Percentiles rank a stretch among this genome's conserved stretches.
Evolutionary conservation across 2,329 filamentous ascomycete genomes (phyloP).

Genomic region (Scedosporium aurantiacum): DNA sequence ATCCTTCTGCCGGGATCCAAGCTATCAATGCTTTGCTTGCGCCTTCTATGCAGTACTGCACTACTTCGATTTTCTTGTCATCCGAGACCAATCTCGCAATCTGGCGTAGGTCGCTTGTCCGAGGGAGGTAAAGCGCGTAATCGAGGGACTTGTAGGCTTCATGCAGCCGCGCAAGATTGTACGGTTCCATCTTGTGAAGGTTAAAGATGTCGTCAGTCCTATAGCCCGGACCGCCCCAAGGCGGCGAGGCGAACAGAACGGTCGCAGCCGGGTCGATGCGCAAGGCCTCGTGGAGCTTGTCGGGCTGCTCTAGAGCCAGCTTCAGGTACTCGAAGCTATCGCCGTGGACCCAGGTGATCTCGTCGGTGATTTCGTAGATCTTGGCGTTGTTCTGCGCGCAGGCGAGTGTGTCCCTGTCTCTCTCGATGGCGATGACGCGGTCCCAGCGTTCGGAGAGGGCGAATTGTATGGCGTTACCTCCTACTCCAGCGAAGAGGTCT

Average conservation of each 20-base stretch:
- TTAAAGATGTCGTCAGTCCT: conserved; percentile 62
- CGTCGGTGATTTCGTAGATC: conserved; percentile 65
- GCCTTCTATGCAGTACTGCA: conserved; percentile 86
- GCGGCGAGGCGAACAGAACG: conserved; percentile 46
- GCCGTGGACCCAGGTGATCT: conserved; percentile 76
- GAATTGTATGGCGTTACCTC: conserved; percentile 93
- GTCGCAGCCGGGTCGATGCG: conserved; percentile 29
- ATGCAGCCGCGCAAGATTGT: conserved; percentile 55
- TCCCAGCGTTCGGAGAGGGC: conserved; percentile 70
- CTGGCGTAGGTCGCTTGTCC: conserved; percentile 74
- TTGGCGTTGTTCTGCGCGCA: conserved; percentile 90
- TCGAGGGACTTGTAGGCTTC: conserved; percentile 47
- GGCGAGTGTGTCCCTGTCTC: conserved; percentile 64
- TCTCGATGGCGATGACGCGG: conserved; percentile 80
- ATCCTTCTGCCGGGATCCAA: conserved; percentile 34
- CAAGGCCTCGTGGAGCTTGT: conserved; percentile 26
- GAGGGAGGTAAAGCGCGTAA: conserved; percentile 70
- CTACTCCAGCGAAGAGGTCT: conserved; percentile 83
- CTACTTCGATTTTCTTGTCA: conserved; percentile 53
- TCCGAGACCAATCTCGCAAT: conserved; percentile 48
- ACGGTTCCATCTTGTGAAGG: conserved; percentile 77
- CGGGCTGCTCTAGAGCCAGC: conserved; percentile 24
- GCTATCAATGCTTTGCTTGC: conserved; percentile 74
- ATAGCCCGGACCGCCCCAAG: conserved; percentile 50
- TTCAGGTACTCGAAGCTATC: conserved; percentile 72